These are phyloP conservation scores for Ampelomyces quisqualis DNA, from an alignment of 2,329 filamentous ascomycete species.

Conservation along the genomic window DNA sequence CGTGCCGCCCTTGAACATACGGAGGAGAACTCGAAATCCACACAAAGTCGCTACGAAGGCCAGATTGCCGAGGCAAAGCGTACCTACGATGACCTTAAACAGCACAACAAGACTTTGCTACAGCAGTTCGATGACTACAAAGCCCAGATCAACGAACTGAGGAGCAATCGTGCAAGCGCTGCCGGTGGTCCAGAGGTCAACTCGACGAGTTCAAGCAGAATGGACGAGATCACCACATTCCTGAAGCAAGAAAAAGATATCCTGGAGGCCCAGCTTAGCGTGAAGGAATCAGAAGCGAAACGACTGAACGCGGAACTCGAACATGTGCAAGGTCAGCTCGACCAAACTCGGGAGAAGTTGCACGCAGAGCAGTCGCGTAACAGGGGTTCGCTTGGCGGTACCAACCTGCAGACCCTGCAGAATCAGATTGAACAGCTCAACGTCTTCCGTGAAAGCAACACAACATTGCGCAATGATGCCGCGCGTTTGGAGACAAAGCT, in stretches of 20 bases:
- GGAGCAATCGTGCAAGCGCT: constrained; percentile 67
- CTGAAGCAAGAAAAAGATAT: constrained; percentile 96
- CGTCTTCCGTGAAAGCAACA: constrained; percentile 90
- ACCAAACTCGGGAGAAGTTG: constrained; percentile 84
- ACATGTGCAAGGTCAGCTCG: constrained; percentile 81
- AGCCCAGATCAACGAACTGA: constrained; percentile 74
- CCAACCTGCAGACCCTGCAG: constrained; percentile 87
- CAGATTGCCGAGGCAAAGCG: constrained; percentile 78
- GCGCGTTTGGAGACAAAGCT: constrained; percentile 76
- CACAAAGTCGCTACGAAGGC: constrained; percentile 75
- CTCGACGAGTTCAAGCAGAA: constrained; percentile 67
- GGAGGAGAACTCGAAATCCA: constrained; percentile 84
- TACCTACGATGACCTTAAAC: constrained; percentile 78
- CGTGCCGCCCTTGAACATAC: constrained; percentile 76
- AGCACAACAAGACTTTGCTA: constrained; percentile 89
- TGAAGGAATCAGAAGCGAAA: constrained; percentile 84
- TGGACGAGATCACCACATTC: constrained; percentile 89
- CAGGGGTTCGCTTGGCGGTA: constrained; percentile 70
- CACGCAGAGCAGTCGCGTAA: constrained; percentile 80
- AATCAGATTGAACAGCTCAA: constrained; percentile 95
- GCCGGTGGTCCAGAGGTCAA: constrained; percentile 54
- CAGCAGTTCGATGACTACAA: constrained; percentile 83
- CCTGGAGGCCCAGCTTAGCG: constrained; percentile 90
- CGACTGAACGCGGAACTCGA: constrained; percentile 87
- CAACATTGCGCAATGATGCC: constrained; percentile 83